phyloP scores from a whole-genome alignment of 768 basidiomycete genomes.

The Tricholomella constricta region DNA sequence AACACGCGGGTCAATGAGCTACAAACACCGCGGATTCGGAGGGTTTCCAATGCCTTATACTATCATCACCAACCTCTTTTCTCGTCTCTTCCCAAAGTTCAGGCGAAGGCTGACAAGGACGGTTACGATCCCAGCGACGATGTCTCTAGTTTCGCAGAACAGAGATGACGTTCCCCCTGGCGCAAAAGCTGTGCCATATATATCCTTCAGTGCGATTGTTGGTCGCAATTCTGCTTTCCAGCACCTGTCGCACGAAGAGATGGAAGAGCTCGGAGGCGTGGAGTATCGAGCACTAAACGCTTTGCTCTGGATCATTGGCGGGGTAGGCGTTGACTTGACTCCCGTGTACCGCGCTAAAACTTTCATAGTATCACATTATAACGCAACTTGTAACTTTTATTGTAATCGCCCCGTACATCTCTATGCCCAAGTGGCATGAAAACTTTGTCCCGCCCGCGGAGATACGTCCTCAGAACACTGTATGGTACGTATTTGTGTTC shows the following conservation, averaged over 20 bases:
- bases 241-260: slow-evolving; percentile 72
- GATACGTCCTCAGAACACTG: slow-evolving; percentile 52
- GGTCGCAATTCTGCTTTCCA: slow-evolving; percentile 79
- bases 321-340: slow-evolving; percentile 49
- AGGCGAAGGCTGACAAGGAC: slow-evolving; percentile 63
- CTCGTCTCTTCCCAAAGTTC: slow-evolving; percentile 63
- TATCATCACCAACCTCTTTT: slow-evolving; percentile 51
- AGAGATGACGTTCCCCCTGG: slow-evolving; percentile 37
- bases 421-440: slow-evolving; percentile 55
- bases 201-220: slow-evolving; percentile 84
- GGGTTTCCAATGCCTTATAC: slow-evolving; percentile 75
- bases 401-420: slow-evolving; percentile 82
- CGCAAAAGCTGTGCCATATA: slow-evolving; percentile 69
- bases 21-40: slow-evolving; percentile 57
- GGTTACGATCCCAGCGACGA: slow-evolving; percentile 74
- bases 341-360: background rate
- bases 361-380: slow-evolving; percentile 72
- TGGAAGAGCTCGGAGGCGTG: slow-evolving; percentile 91
- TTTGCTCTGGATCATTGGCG: slow-evolving; percentile 77
- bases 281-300: slow-evolving; percentile 87
- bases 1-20: slow-evolving; percentile 20
- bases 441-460: slow-evolving; percentile 64
- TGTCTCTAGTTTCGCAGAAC: slow-evolving; percentile 52
- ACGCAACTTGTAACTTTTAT: slow-evolving; percentile 69
- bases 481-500: slow-evolving; percentile 53